Conservation (phyloP, 305 asterid species). For the Fraxinus angustifolia region DNA sequence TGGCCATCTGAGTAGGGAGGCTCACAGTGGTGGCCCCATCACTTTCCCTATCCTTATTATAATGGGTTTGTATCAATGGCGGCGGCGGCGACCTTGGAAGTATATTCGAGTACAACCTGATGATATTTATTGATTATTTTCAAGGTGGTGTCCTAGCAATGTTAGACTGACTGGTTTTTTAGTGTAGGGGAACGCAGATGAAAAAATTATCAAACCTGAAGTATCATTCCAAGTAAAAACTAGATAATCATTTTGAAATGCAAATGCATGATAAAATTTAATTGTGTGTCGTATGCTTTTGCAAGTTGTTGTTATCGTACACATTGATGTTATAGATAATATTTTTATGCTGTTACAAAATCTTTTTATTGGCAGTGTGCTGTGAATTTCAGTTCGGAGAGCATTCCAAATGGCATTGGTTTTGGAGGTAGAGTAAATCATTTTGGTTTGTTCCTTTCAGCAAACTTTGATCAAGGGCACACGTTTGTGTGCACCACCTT, state of each 20-base stretch:
- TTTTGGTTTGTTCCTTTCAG: slow-evolving; percentile 73
- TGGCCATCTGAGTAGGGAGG: neutral
- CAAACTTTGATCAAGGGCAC: slow-evolving; percentile 79
- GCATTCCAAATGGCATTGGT: slow-evolving; percentile 92
- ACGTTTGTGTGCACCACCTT: slow-evolving; percentile 70
- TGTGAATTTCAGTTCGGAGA: slow-evolving; percentile 78
- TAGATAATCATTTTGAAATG: neutral
- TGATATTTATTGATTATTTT: neutral
- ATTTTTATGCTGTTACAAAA: neutral
- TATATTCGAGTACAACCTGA: neutral
- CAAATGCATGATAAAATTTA: neutral
- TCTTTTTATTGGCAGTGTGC: slow-evolving; percentile 61
- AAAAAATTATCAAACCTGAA: neutral
- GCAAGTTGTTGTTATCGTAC: neutral
- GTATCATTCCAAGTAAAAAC: neutral
- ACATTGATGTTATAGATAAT: neutral
- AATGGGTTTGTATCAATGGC: neutral
- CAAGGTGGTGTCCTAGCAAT: neutral
- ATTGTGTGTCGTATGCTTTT: neutral
- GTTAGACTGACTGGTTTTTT: neutral
- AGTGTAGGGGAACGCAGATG: neutral
- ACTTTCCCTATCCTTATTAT: neutral
- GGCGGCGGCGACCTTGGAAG: neutral
- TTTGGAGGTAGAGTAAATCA: slow-evolving; percentile 76
- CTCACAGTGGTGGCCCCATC: neutral